A percentile compares a stretch with the other conserved stretches of the same genome.
Conservation (phyloP, 768 basidiomycete species). For the Tricholomella constricta region DNA sequence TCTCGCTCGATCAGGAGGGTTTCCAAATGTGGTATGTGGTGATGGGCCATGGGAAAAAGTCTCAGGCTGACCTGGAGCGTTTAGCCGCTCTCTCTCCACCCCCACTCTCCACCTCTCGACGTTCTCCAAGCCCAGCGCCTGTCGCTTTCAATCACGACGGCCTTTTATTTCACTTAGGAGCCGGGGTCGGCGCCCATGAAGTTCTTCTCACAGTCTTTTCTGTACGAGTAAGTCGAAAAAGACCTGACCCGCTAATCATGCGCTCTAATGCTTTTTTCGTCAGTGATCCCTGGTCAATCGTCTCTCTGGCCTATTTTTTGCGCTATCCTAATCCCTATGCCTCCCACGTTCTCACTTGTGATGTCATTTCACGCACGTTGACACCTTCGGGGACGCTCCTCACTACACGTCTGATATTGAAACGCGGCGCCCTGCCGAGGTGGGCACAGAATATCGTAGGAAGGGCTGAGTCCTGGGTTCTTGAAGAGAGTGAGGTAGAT, state of each 20-base stretch:
- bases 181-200: constrained; percentile 48
- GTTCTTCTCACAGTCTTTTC: constrained; percentile 57
- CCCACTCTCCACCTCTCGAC: constrained; percentile 2
- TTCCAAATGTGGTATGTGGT: constrained; percentile 2
- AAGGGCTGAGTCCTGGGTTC: constrained; percentile 89
- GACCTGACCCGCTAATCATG: background rate
- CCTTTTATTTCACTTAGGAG: constrained; percentile 9
- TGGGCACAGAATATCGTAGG: constrained; percentile 87
- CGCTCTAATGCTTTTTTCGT: background rate
- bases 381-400: constrained; percentile 73
- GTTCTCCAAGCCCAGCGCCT: background rate
- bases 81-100: constrained; percentile 6
- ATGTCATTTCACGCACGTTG: constrained; percentile 84
- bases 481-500: constrained; percentile 95
- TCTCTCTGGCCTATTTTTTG: constrained; percentile 90
- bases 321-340: constrained; percentile 97
- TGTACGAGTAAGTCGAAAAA: constrained; percentile 48
- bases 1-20: background rate
- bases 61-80: constrained; percentile 11
- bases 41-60: constrained; percentile 16
- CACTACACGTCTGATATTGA: constrained; percentile 91
- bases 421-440: constrained; percentile 85
- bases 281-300: constrained; percentile 93
- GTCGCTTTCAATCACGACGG: constrained; percentile 8
- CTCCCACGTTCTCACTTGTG: constrained; percentile 91